Conservation (phyloP, 2,329 filamentous ascomycete genomes). For the Aureobasidium namibiae region DNA sequence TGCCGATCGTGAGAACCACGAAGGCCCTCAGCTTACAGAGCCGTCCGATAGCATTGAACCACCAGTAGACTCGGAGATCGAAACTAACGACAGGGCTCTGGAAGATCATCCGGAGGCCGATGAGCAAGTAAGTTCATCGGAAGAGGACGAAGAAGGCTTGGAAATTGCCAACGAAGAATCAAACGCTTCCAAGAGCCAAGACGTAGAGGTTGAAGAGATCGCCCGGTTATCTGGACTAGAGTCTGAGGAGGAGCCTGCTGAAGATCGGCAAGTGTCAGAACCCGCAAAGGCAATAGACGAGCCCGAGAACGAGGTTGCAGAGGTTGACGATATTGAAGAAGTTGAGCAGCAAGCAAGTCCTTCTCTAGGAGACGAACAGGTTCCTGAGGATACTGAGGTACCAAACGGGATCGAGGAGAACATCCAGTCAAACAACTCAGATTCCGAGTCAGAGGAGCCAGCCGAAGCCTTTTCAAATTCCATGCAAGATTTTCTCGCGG, state of each 20-base stretch:
- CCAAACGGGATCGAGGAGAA: neutral
- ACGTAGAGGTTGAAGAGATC: neutral
- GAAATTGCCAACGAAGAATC: neutral
- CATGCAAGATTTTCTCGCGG: neutral
- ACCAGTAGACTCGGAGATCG: neutral
- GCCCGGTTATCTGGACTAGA: neutral
- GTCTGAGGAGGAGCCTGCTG: neutral
- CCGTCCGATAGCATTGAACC: neutral
- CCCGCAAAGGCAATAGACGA: neutral
- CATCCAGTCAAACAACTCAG: neutral
- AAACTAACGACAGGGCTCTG: neutral
- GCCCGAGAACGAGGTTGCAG: neutral
- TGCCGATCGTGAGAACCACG: neutral
- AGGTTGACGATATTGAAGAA: neutral
- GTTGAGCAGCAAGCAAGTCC: neutral
- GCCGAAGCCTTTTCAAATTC: conserved; percentile 1
- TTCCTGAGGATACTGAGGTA: neutral
- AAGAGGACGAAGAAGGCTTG: neutral
- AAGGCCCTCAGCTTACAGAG: neutral
- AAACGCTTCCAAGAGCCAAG: too few species aligned
- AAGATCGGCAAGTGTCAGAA: neutral
- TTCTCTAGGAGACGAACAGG: neutral
- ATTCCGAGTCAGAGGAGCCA: neutral
- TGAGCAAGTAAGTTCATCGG: neutral
- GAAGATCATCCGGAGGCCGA: neutral